phyloP scores from a whole-genome alignment of 768 basidiomycete species.

The Trametes gibbosa region DNA sequence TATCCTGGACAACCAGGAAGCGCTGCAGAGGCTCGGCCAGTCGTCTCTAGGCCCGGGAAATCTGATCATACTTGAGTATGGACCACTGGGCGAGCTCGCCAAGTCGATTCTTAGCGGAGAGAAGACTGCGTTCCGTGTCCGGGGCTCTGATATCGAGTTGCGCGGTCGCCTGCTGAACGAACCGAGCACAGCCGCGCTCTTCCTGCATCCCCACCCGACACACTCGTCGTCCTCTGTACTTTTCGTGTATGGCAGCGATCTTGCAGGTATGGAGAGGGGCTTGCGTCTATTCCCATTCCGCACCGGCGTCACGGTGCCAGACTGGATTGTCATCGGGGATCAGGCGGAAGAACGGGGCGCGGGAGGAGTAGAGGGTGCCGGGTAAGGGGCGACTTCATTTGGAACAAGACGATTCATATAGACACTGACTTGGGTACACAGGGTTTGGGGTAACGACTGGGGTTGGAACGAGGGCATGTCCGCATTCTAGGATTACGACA shows the following conservation, averaged over 20 bases:
- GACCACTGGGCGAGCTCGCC: constrained; percentile 22
- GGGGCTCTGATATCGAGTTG: constrained; percentile 10
- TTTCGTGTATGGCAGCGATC: constrained; percentile 60
- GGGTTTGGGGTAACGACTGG: constrained; percentile 35
- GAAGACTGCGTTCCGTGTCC: constrained; percentile 20
- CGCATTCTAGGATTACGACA: constrained; percentile 35
- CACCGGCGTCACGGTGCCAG: constrained; percentile 73
- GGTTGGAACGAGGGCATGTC: constrained; percentile 35
- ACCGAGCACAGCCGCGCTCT: constrained; percentile 45
- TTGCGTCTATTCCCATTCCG: constrained; percentile 78
- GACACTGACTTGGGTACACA: constrained; percentile 20
- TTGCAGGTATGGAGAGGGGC: constrained; percentile 60
- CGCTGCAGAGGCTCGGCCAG: constrained; percentile 20
- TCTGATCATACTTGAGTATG: constrained; percentile 48
- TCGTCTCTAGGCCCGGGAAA: constrained; percentile 42
- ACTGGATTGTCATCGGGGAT: constrained; percentile 68
- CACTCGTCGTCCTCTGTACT: constrained; percentile 37
- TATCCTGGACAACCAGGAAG: constrained; percentile 48
- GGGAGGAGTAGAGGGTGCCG: constrained; percentile 73
- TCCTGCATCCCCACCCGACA: constrained; percentile 65
- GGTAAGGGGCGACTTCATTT: constrained; percentile 44
- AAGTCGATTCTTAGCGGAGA: constrained; percentile 12
- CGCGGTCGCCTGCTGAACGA: constrained; percentile 17
- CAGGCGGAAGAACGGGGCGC: constrained; percentile 58
- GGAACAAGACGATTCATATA: constrained; percentile 1